phyloP scores from a whole-genome alignment of 2,329 filamentous ascomycete genomes.

The Hypoxylon sp. region DNA sequence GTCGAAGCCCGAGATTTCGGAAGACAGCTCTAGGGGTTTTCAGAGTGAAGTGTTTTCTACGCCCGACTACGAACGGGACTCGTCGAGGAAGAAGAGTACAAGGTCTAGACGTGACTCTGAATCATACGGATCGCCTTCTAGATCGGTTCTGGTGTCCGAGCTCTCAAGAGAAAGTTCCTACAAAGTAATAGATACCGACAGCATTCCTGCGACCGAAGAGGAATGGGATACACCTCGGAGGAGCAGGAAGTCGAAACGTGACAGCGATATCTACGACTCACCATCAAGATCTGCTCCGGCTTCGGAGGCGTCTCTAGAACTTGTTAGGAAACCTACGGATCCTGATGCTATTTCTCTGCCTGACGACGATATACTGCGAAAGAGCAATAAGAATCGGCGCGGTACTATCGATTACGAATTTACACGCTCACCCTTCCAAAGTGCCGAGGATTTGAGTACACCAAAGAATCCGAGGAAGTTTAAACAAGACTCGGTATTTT shows the following conservation, averaged over 20 bases:
- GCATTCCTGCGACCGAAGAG: slow-evolving; percentile 35
- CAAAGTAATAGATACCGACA: slow-evolving; percentile 34
- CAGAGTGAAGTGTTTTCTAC: slow-evolving; percentile 11
- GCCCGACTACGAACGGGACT: slow-evolving; percentile 23
- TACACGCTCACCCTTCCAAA: slow-evolving; percentile 44
- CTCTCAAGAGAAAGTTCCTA: slow-evolving; percentile 45
- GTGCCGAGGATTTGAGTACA: slow-evolving; percentile 52
- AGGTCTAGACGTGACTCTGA: slow-evolving; percentile 25
- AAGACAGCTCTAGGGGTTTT: slow-evolving; percentile 6
- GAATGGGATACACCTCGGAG: slow-evolving; percentile 56
- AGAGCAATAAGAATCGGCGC: slow-evolving; percentile 53
- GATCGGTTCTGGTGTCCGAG: slow-evolving; percentile 30
- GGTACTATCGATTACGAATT: slow-evolving; percentile 46
- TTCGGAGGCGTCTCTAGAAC: slow-evolving; percentile 36
- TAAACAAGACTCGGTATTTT: slow-evolving; percentile 49
- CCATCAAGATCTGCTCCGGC: slow-evolving; percentile 28
- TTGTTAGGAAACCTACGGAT: slow-evolving; percentile 11
- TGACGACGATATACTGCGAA: slow-evolving; percentile 50
- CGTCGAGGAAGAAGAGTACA: slow-evolving; percentile 18
- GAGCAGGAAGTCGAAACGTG: slow-evolving; percentile 62
- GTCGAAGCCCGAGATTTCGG: slow-evolving; percentile 2
- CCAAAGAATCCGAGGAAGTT: slow-evolving; percentile 55
- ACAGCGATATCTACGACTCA: slow-evolving; percentile 40
- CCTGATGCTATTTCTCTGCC: slow-evolving; percentile 20
- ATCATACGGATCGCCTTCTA: slow-evolving; percentile 26